A percentile compares a stretch with the other conserved stretches of the same genome.
phyloP scores from a whole-genome alignment of 495 filamentous ascomycete genomes.

The Talaromyces liani region DNA sequence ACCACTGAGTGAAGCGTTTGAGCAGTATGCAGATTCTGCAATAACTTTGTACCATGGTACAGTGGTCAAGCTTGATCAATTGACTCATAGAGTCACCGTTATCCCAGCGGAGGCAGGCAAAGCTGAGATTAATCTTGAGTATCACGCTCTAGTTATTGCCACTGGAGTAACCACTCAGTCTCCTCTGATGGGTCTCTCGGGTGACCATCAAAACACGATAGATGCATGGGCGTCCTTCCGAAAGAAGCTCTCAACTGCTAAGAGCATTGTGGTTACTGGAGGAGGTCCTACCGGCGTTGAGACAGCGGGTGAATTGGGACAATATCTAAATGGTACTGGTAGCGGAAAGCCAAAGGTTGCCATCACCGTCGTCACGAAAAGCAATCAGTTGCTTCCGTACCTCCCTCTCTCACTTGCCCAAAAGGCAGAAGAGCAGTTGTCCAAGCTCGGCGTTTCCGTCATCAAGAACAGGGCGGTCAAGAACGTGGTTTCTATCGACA shows the following conservation, averaged over 20 bases:
- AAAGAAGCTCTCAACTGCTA: constrained; percentile 26
- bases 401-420: constrained; percentile 27
- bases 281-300: constrained; percentile 36
- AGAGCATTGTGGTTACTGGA: constrained; percentile 36
- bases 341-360: constrained; percentile 29
- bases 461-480: constrained; percentile 27
- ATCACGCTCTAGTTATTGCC: constrained; percentile 38
- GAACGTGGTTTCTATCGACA: constrained; percentile 12
- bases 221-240: constrained; percentile 29
- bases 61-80: constrained; percentile 24
- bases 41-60: constrained; percentile 33
- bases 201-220: constrained; percentile 12
- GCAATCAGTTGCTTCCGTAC: constrained; percentile 35
- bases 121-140: constrained; percentile 19
- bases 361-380: constrained; percentile 36
- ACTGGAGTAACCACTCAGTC: constrained; percentile 26
- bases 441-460: constrained; percentile 35
- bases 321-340: constrained; percentile 37
- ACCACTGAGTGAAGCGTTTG: constrained; percentile 27
- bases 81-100: constrained; percentile 21
- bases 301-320: constrained; percentile 44
- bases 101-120: not conserved
- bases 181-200: constrained; percentile 21
- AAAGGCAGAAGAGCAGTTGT: constrained; percentile 34
- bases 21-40: constrained; percentile 26